A percentile compares a stretch with the other conserved stretches of the same genome.
These are phyloP conservation scores for Dryas drummondii DNA, from an alignment of 306 rosid species.

Conservation along the genomic window DNA sequence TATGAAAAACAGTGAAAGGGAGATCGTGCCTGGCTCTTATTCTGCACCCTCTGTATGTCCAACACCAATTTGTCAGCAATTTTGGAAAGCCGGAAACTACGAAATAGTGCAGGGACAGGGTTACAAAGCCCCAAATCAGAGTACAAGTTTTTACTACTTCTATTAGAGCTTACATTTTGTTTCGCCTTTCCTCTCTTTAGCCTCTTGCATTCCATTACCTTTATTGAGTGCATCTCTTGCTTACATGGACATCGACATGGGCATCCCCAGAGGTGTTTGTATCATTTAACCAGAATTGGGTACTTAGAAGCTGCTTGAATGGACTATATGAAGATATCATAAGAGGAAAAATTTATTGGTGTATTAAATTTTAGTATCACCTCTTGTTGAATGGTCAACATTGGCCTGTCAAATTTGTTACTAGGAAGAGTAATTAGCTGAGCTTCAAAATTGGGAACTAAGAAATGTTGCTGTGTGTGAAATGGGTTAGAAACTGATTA, in stretches of 20 bases:
- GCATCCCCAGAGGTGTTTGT: not conserved
- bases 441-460: not conserved
- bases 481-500: constrained; percentile 3
- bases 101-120: constrained; percentile 35
- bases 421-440: not conserved
- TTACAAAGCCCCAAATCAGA: constrained; percentile 44
- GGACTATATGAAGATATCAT: not conserved
- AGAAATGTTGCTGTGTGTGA: not conserved
- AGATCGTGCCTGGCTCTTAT: constrained; percentile 32
- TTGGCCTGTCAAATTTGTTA: not conserved
- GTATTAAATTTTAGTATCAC: not conserved
- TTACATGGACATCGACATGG: not conserved
- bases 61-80: constrained; percentile 67
- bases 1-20: constrained; percentile 9
- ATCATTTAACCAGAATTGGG: not conserved
- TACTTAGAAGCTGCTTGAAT: not conserved
- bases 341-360: not conserved
- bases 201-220: not conserved
- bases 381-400: not conserved
- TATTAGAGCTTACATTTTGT: not conserved
- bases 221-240: not conserved
- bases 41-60: constrained; percentile 48
- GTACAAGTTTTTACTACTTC: constrained; percentile 35
- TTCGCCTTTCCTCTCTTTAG: not conserved
- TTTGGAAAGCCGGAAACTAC: constrained; percentile 92